Evolutionary conservation across 2,329 filamentous ascomycete species (phyloP).

Genomic region (Fusarium sulawesiense): DNA sequence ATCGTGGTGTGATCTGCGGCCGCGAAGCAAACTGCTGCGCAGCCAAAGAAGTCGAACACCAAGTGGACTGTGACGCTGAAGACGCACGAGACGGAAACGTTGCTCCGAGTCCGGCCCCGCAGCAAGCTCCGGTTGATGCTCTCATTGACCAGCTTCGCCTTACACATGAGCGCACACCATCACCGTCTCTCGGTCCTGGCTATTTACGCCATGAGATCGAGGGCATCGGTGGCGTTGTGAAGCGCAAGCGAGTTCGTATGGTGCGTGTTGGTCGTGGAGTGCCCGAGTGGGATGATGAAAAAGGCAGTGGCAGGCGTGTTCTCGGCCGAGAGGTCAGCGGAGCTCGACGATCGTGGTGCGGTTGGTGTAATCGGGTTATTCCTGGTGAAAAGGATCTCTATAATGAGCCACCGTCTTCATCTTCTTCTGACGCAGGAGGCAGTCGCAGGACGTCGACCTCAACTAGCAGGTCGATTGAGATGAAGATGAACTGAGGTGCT

Average conservation of each 20-base stretch:
- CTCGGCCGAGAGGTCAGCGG: constrained; percentile 78
- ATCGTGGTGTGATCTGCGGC: constrained; percentile 89
- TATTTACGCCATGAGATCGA: constrained; percentile 91
- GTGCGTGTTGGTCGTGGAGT: constrained; percentile 86
- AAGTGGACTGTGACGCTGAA: constrained; percentile 86
- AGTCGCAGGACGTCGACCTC: constrained; percentile 43
- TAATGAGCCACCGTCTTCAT: constrained; percentile 43
- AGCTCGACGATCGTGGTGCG: constrained; percentile 83
- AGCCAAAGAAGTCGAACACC: constrained; percentile 80
- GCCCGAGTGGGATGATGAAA: constrained; percentile 85
- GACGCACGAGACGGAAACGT: constrained; percentile 66
- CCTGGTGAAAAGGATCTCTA: constrained; percentile 63
- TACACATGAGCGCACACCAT: constrained; percentile 56
- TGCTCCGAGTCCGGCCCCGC: constrained; percentile 24
- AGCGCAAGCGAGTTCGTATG: constrained; percentile 87
- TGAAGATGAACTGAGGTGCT: constrained; percentile 15
- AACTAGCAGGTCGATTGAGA: constrained; percentile 31
- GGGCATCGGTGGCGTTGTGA: constrained; percentile 87
- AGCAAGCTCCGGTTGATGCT: constrained; percentile 40
- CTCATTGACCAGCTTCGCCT: constrained; percentile 49
- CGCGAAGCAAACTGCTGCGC: constrained; percentile 81
- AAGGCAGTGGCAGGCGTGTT: constrained; percentile 68
- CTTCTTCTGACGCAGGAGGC: constrained; percentile 40
- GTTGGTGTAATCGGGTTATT: constrained; percentile 86
- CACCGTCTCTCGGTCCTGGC: constrained; percentile 70